phyloP scores from a whole-genome alignment of 2,329 filamentous ascomycete genomes.

The Cordyceps farinosa region DNA sequence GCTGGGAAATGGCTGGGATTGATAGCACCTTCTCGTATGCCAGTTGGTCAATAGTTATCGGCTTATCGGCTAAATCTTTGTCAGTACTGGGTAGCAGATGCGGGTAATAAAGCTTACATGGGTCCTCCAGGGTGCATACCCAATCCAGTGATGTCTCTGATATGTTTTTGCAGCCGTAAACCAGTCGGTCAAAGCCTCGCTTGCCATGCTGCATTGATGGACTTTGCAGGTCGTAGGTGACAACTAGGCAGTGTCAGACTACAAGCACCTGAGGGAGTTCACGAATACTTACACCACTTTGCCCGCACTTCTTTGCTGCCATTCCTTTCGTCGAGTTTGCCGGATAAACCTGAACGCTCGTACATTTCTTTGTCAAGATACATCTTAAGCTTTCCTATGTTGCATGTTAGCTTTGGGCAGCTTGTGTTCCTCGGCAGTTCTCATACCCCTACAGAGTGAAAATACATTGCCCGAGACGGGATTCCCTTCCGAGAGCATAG shows the following conservation, averaged over 20 bases:
- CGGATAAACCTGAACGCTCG: constrained; percentile 76
- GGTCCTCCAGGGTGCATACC: constrained; percentile 65
- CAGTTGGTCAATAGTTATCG: background rate
- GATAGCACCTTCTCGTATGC: background rate
- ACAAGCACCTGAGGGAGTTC: background rate
- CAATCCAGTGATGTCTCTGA: constrained; percentile 66
- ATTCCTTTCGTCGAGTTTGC: constrained; percentile 60
- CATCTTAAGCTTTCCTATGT: constrained; percentile 64
- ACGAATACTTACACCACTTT: constrained; percentile 61
- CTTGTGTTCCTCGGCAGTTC: background rate
- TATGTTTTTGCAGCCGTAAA: constrained; percentile 76
- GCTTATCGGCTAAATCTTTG: background rate
- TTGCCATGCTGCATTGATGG: constrained; percentile 79
- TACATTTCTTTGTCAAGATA: constrained; percentile 79
- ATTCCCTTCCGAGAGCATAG: constrained; percentile 80
- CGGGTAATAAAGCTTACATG: constrained; percentile 1
- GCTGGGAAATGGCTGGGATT: background rate
- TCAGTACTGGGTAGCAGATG: background rate
- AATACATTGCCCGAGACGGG: constrained; percentile 69
- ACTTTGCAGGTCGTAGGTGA: constrained; percentile 71
- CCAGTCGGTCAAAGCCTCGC: constrained; percentile 73
- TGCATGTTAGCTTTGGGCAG: background rate
- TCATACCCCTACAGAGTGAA: constrained; percentile 62
- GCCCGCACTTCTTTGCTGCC: constrained; percentile 59
- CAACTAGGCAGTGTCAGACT: constrained; percentile 48